A percentile compares a stretch with the other conserved stretches of the same genome.
Conservation (phyloP, 768 basidiomycete species). For the Lyophyllum decastes region DNA sequence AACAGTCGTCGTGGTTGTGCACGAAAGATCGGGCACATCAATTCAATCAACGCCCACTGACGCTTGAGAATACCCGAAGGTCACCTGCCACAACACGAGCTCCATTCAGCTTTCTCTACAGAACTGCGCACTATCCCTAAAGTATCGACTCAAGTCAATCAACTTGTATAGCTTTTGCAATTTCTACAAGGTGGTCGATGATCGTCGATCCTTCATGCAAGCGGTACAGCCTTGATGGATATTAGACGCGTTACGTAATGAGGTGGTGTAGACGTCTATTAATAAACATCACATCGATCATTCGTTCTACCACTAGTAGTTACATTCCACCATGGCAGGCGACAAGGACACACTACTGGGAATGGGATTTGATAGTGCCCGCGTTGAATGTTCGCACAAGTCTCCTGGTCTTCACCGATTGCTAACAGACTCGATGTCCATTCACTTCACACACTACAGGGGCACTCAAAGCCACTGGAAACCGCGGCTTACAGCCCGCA, state of each 20-base stretch:
- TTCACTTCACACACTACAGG: conserved; percentile 43
- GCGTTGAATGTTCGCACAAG: conserved; percentile 72
- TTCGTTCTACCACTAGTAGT: background rate
- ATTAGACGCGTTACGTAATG: conserved; percentile 1
- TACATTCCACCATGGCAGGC: conserved; percentile 38
- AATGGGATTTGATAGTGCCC: conserved; percentile 86
- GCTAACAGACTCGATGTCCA: conserved; percentile 12
- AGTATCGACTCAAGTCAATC: too few species aligned
- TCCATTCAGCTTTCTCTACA: background rate
- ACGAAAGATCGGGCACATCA: conserved; percentile 11
- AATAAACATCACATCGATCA: background rate
- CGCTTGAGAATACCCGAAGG: conserved; percentile 14
- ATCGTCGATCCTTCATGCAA: background rate
- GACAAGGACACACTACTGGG: conserved; percentile 76
- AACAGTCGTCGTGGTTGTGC: conserved; percentile 30
- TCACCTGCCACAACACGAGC: conserved; percentile 12
- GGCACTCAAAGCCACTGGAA: conserved; percentile 84
- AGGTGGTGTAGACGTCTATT: background rate
- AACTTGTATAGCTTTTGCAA: too few species aligned
- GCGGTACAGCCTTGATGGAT: background rate
- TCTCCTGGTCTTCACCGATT: conserved; percentile 3
- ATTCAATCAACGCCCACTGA: background rate
- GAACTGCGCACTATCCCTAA: too few species aligned
- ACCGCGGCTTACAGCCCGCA: conserved; percentile 84
- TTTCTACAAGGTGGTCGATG: too few species aligned